Conservation (phyloP, 2,329 filamentous ascomycete genomes). For the Phyllosticta paracitricarpa region DNA sequence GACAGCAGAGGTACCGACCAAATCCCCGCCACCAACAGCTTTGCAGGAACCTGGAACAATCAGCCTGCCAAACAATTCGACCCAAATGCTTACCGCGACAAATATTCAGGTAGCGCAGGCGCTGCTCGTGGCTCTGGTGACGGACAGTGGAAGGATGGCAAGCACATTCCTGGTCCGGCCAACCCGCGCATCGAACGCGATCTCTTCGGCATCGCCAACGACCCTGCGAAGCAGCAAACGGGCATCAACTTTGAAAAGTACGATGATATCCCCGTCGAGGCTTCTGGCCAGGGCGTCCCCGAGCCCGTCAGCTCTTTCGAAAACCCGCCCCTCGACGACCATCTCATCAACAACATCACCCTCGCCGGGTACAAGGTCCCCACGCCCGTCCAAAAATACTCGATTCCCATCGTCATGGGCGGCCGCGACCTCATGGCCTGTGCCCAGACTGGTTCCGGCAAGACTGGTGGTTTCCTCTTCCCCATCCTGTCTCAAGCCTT, state of each 20-base stretch:
- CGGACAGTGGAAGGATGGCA: conserved; percentile 92
- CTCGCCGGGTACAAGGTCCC: conserved; percentile 90
- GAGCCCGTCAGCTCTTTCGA: conserved; percentile 85
- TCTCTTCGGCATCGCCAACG: conserved; percentile 83
- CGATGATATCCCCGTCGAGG: conserved; percentile 97
- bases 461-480: conserved; percentile 99
- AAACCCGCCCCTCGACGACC: conserved; percentile 90
- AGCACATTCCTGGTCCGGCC: conserved; percentile 81
- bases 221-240: conserved; percentile 89
- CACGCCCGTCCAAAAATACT: conserved; percentile 98
- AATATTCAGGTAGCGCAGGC: conserved; percentile 44
- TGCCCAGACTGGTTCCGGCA: conserved; percentile 98
- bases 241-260: conserved; percentile 99
- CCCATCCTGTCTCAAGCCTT: conserved; percentile 98
- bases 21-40: conserved; percentile 17
- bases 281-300: conserved; percentile 85
- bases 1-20: conserved; percentile 24
- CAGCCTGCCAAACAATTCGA: conserved; percentile 44
- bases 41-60: conserved; percentile 32
- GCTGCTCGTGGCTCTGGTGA: conserved; percentile 77
- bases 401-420: conserved; percentile 95
- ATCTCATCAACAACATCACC: conserved; percentile 86
- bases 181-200: conserved; percentile 91
- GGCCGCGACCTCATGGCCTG: conserved; percentile 99
- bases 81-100: conserved; percentile 50